Evolutionary conservation across 2,329 filamentous ascomycete genomes (phyloP).

Genomic region (Verruconis gallopava): DNA sequence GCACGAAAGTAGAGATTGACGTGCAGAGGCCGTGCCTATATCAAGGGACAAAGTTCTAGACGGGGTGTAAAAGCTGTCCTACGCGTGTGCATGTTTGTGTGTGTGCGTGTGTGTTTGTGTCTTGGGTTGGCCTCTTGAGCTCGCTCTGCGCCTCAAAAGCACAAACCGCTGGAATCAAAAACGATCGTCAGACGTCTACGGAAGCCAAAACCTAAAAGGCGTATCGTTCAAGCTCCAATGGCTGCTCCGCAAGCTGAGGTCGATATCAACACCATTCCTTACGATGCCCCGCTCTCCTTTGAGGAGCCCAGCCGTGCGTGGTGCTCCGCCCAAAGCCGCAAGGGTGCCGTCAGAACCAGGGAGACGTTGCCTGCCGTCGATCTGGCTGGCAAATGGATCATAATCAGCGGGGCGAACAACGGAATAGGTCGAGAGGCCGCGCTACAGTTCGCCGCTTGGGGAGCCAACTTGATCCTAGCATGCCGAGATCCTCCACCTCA

Average conservation of each 20-base stretch:
- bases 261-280: slow-evolving; percentile 11
- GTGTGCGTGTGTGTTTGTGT: no score
- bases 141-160: no score
- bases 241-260: neutral
- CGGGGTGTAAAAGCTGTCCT: no score
- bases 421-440: slow-evolving; percentile 19
- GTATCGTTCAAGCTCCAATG: no score
- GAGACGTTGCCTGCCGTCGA: slow-evolving; percentile 8
- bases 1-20: no score
- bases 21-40: no score
- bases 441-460: slow-evolving; percentile 16
- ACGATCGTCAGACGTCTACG: no score
- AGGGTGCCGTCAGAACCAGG: slow-evolving; percentile 6
- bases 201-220: no score
- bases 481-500: slow-evolving; percentile 14
- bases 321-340: slow-evolving; percentile 9
- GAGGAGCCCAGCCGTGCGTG: slow-evolving; percentile 5
- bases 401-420: slow-evolving; percentile 16
- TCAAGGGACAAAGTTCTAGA: no score
- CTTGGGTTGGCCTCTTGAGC: no score
- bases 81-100: no score
- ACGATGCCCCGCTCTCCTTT: slow-evolving; percentile 9
- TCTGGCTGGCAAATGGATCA: slow-evolving; percentile 12
- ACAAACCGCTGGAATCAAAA: no score
- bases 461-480: slow-evolving; percentile 18